These are phyloP conservation scores for Chlamydomonas sphaeroides DNA, from an alignment of 139 green algal species.

Conservation along the genomic window DNA sequence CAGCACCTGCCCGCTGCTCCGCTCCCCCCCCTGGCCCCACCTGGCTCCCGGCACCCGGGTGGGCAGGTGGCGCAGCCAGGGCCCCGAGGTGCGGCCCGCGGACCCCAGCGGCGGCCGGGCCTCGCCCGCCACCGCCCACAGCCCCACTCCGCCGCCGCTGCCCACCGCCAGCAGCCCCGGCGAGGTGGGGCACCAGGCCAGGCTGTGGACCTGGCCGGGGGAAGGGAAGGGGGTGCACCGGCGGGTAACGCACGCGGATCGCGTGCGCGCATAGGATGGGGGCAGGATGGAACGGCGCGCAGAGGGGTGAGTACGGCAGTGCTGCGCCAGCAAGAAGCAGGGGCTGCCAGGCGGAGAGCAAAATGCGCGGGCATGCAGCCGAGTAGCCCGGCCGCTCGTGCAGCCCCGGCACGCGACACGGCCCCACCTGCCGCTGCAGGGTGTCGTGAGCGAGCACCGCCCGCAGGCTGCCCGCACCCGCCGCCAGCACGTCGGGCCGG, in stretches of 20 bases:
- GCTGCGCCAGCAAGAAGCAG: too few species aligned
- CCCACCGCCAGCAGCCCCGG: constrained; percentile 57
- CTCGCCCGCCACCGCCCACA: constrained; percentile 54
- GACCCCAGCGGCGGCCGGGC: constrained; percentile 35
- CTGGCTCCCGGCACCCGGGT: constrained; percentile 12
- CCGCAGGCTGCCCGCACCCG: neutral
- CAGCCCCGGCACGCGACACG: too few species aligned
- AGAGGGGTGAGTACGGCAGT: too few species aligned
- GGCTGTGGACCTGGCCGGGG: constrained; percentile 32
- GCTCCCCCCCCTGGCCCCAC: too few species aligned
- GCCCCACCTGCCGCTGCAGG: constrained; percentile 45
- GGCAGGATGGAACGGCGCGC: too few species aligned
- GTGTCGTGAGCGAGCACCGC: constrained; percentile 42
- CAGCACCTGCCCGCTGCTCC: too few species aligned
- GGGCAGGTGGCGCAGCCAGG: constrained; percentile 45
- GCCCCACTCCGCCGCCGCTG: constrained; percentile 26
- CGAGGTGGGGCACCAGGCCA: constrained; percentile 55
- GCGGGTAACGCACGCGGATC: too few species aligned
- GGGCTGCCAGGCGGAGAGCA: too few species aligned
- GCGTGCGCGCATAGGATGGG: too few species aligned
- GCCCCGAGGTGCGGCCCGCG: neutral
- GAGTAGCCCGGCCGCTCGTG: too few species aligned
- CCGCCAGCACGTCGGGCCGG: neutral
- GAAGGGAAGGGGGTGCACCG: neutral
- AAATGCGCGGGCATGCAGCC: too few species aligned